Conservation (phyloP, 441 rosid species). For the Oxalis stricta region DNA sequence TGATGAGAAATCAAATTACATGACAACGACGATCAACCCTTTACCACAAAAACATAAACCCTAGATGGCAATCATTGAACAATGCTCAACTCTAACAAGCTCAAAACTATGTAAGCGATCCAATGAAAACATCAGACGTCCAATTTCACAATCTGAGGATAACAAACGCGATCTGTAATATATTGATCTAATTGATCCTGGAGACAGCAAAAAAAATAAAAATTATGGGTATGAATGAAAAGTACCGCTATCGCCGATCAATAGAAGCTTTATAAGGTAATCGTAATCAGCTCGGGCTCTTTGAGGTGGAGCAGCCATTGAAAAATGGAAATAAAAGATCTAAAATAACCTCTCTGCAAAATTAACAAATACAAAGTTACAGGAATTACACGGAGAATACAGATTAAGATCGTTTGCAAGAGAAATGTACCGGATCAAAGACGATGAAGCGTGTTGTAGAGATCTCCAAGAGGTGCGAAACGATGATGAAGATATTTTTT, state of each 20-base stretch:
- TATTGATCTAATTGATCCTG: slow-evolving; percentile 9
- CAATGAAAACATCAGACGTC: too few relatives aligned
- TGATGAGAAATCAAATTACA: too few relatives aligned
- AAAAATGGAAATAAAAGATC: neutral
- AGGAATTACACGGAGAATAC: too few relatives aligned
- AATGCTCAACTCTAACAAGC: too few relatives aligned
- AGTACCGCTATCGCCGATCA: slow-evolving; percentile 62
- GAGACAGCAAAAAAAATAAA: neutral
- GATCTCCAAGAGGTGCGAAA: slow-evolving; percentile 8
- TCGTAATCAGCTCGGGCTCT: slow-evolving; percentile 63
- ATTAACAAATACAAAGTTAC: neutral
- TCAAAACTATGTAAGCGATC: too few relatives aligned
- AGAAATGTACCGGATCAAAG: slow-evolving; percentile 20
- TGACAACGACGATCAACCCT: too few relatives aligned
- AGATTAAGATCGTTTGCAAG: too few relatives aligned
- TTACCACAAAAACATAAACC: too few relatives aligned
- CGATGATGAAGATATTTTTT: slow-evolving; percentile 13
- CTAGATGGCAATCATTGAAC: too few relatives aligned
- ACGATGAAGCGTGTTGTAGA: neutral
- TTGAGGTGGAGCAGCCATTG: slow-evolving; percentile 67
- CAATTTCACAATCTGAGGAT: neutral
- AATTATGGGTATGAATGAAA: too few relatives aligned
- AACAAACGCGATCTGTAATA: neutral
- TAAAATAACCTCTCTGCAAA: slow-evolving; percentile 9
- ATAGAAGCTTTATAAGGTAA: slow-evolving; percentile 55